Evolutionary conservation across 495 filamentous ascomycete species (phyloP).

Genomic region (Eremomyces bilateralis): DNA sequence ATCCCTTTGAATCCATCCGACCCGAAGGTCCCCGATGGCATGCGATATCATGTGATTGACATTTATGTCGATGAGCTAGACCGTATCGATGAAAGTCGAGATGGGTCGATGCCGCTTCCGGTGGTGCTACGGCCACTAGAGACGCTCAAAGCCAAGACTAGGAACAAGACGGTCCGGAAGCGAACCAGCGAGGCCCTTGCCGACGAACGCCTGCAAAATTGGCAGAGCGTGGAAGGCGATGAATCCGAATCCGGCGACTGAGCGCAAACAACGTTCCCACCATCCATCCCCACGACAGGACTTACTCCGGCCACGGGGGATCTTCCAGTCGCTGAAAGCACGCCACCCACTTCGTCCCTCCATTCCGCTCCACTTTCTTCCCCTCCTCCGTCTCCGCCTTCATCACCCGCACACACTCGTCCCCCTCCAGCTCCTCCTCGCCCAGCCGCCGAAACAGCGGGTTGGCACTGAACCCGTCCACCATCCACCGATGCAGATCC

Average conservation of each 20-base stretch:
- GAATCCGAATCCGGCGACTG: slow-evolving; percentile 37
- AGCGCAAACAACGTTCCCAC: slow-evolving; percentile 23
- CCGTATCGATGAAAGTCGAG: slow-evolving; percentile 33
- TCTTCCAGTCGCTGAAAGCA: slow-evolving; percentile 64
- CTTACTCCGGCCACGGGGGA: slow-evolving; percentile 38
- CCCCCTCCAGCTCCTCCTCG: slow-evolving; percentile 25
- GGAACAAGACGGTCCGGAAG: slow-evolving; percentile 47
- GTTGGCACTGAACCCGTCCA: slow-evolving; percentile 56
- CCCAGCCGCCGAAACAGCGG: slow-evolving; percentile 39
- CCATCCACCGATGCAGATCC: slow-evolving; percentile 84
- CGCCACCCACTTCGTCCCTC: slow-evolving; percentile 70
- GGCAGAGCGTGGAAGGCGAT: slow-evolving; percentile 24
- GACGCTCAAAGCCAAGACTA: slow-evolving; percentile 30
- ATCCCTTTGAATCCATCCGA: slow-evolving; percentile 24
- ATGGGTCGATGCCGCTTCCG: slow-evolving; percentile 26
- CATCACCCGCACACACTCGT: slow-evolving; percentile 68
- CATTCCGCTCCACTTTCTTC: slow-evolving; percentile 86
- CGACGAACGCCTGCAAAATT: slow-evolving; percentile 49
- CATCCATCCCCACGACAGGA: background rate
- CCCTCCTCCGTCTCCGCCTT: slow-evolving; percentile 79
- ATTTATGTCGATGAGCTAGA: slow-evolving; percentile 60
- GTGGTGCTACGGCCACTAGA: slow-evolving; percentile 36
- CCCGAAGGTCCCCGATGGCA: slow-evolving; percentile 44
- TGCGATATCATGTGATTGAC: slow-evolving; percentile 76
- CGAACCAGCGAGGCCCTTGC: slow-evolving; percentile 48